phyloP scores from a whole-genome alignment of 129 eudicot species.

The Cynara cardunculus region DNA sequence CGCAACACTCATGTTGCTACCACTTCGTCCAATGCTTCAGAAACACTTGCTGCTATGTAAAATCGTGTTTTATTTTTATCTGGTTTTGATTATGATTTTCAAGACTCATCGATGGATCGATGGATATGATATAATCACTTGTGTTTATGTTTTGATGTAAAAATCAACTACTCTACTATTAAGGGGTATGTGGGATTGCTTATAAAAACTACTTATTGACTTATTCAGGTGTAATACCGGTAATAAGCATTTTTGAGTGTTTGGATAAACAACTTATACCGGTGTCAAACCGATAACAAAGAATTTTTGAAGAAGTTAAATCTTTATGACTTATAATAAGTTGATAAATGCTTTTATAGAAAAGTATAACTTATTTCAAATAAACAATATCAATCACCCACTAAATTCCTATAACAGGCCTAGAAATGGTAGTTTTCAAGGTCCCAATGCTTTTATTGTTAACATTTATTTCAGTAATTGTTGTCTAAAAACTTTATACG shows the following conservation, averaged over 20 bases:
- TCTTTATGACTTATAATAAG: too few species aligned
- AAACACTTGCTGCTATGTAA: slow-evolving; percentile 45
- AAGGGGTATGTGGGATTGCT: too few species aligned
- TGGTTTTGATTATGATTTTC: background rate
- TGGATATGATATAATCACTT: background rate
- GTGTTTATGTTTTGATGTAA: background rate
- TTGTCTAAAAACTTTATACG: background rate
- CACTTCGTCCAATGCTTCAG: slow-evolving; percentile 26
- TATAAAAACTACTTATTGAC: too few species aligned
- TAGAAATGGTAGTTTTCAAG: background rate
- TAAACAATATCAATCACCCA: too few species aligned
- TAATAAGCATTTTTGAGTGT: too few species aligned
- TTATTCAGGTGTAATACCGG: too few species aligned
- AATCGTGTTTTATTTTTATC: background rate
- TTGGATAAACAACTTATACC: too few species aligned
- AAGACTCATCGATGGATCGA: background rate
- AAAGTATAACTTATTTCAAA: too few species aligned
- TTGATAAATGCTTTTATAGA: too few species aligned
- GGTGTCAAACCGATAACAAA: too few species aligned
- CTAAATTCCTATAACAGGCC: background rate
- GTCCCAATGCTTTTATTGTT: background rate
- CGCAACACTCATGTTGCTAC: slow-evolving; percentile 10
- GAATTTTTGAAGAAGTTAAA: too few species aligned
- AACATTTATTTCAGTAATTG: background rate
- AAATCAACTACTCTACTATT: background rate